Conservation (phyloP, 2,329 filamentous ascomycete genomes). For the Hymenoscyphus linearis region DNA sequence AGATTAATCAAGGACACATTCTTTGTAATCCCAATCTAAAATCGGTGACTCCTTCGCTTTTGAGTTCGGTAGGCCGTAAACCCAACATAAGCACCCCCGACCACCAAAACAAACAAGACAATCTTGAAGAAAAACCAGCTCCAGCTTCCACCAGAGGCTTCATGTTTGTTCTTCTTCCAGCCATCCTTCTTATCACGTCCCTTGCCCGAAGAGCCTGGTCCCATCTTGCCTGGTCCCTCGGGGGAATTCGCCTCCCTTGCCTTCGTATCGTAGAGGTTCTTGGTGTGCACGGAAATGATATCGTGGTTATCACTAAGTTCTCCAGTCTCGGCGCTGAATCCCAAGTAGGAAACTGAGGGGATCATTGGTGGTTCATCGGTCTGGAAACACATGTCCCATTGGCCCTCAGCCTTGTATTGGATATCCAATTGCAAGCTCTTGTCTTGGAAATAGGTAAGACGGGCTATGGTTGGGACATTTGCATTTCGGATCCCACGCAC, state of each 20-base stretch:
- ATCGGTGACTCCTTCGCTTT: constrained; percentile 30
- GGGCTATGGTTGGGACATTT: constrained; percentile 74
- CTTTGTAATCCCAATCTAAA: constrained; percentile 15
- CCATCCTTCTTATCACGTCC: constrained; percentile 5
- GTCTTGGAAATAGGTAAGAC: constrained; percentile 94
- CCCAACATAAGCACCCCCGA: constrained; percentile 75
- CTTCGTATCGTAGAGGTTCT: constrained; percentile 76
- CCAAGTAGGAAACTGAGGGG: constrained; percentile 69
- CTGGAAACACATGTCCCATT: constrained; percentile 89
- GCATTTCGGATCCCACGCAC: constrained; percentile 83
- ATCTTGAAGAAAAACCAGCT: constrained; percentile 76
- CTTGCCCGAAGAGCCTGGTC: not conserved
- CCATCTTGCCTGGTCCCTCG: constrained; percentile 5
- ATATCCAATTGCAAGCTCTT: constrained; percentile 85
- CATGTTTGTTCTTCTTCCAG: constrained; percentile 18
- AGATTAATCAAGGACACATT: too few species aligned
- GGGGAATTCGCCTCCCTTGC: constrained; percentile 56
- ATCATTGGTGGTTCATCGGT: constrained; percentile 66
- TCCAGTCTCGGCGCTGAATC: constrained; percentile 84
- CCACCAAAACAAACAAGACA: constrained; percentile 64
- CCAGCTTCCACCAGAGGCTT: constrained; percentile 51
- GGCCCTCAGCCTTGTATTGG: constrained; percentile 85
- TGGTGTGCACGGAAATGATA: constrained; percentile 78
- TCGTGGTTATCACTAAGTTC: constrained; percentile 98
- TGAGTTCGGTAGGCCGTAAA: constrained; percentile 72